phyloP scores from a whole-genome alignment of 1,284 basidiomycete genomes.

The Sphagnurus paluster region DNA sequence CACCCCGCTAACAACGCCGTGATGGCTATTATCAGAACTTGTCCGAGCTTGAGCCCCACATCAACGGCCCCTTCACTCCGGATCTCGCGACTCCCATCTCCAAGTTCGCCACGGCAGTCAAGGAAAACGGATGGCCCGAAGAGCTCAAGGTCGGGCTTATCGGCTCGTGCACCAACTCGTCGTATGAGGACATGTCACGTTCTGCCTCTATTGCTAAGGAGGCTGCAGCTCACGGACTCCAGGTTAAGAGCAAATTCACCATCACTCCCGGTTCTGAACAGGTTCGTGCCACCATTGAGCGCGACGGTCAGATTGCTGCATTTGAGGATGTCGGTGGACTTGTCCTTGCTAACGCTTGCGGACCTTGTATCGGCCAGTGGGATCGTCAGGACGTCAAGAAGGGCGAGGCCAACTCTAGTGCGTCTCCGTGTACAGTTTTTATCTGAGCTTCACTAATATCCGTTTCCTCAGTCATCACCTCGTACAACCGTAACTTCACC shows the following conservation, averaged over 20 bases:
- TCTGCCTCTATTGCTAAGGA: slow-evolving; percentile 93
- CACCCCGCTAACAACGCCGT: neutral
- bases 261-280: slow-evolving; percentile 99
- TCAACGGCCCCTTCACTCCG: slow-evolving; percentile 98
- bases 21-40: slow-evolving; percentile 89
- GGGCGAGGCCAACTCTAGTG: slow-evolving; percentile 94
- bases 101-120: slow-evolving; percentile 90
- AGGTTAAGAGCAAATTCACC: slow-evolving; percentile 93
- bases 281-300: slow-evolving; percentile 95
- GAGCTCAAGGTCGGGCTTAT: slow-evolving; percentile 98
- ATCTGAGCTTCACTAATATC: slow-evolving; percentile 8
- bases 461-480: slow-evolving; percentile 78
- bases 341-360: slow-evolving; percentile 98
- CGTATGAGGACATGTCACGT: slow-evolving; percentile 99
- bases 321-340: slow-evolving; percentile 90
- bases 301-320: slow-evolving; percentile 90
- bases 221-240: slow-evolving; percentile 85
- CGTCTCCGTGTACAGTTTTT: slow-evolving; percentile 25
- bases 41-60: slow-evolving; percentile 95
- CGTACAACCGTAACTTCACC: slow-evolving; percentile 99
- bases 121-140: slow-evolving; percentile 95
- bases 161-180: slow-evolving; percentile 99
- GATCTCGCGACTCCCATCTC: slow-evolving; percentile 96
- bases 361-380: slow-evolving; percentile 99
- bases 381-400: slow-evolving; percentile 96